Conservation (phyloP, 495 filamentous ascomycete species). For the Lophiotrema nucula region DNA sequence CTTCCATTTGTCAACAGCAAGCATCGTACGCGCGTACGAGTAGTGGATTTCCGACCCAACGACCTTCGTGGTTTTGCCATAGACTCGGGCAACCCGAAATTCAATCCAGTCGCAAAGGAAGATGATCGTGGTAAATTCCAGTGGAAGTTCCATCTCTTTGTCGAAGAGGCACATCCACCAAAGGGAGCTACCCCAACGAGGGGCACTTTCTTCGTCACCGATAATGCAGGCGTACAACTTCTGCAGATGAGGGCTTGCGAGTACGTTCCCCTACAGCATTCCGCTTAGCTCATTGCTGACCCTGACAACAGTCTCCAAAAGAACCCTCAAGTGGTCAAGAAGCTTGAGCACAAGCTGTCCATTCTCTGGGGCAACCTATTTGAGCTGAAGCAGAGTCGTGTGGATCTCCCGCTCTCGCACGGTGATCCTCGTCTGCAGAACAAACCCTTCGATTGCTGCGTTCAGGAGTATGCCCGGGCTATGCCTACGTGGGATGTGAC, state of each 20-base stretch:
- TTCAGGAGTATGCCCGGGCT: slow-evolving; percentile 62
- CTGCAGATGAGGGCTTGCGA: slow-evolving; percentile 65
- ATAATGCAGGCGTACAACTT: slow-evolving; percentile 62
- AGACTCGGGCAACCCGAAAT: slow-evolving; percentile 27
- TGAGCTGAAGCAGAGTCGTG: slow-evolving; percentile 31
- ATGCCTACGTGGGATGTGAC: slow-evolving; percentile 24
- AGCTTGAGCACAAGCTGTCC: slow-evolving; percentile 69
- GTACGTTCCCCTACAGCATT: slow-evolving; percentile 48
- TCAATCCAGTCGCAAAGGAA: background rate
- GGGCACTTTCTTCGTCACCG: slow-evolving; percentile 66
- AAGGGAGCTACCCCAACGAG: slow-evolving; percentile 10
- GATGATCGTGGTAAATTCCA: slow-evolving; percentile 34
- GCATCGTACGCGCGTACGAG: slow-evolving; percentile 65
- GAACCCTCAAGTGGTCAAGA: slow-evolving; percentile 45
- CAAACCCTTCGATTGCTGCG: slow-evolving; percentile 59
- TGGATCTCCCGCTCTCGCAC: background rate
- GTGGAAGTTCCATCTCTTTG: slow-evolving; percentile 38
- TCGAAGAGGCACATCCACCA: slow-evolving; percentile 34
- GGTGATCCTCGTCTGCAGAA: slow-evolving; percentile 23
- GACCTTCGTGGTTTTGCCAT: slow-evolving; percentile 70
- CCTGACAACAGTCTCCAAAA: slow-evolving; percentile 52
- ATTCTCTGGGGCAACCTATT: slow-evolving; percentile 78
- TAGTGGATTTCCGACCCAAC: slow-evolving; percentile 77
- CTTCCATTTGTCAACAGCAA: slow-evolving; percentile 73
- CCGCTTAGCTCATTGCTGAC: background rate